Evolutionary conservation across 352 stramenopile genomes (phyloP).

Genomic region (Pythium utonaiense): DNA sequence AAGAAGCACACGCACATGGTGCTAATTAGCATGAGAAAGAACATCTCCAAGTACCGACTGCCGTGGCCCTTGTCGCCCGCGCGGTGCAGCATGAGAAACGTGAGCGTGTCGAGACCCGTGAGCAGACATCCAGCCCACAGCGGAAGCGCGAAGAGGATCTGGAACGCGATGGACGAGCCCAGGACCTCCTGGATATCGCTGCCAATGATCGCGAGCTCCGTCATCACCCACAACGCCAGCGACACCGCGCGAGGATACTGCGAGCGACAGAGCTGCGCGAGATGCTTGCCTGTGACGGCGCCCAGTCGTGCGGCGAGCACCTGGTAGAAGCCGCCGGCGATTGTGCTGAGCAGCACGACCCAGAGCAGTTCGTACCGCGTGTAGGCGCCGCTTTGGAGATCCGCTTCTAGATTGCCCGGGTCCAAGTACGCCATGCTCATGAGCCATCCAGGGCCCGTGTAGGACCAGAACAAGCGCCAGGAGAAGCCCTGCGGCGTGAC

Average conservation of each 20-base stretch:
- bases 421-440: constrained; percentile 90
- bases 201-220: constrained; percentile 85
- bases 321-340: constrained; percentile 86
- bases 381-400: constrained; percentile 88
- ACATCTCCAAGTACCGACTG: constrained; percentile 66
- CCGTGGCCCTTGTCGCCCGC: constrained; percentile 14
- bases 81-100: constrained; percentile 84
- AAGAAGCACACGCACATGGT: constrained; percentile 90
- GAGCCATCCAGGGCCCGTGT: constrained; percentile 53
- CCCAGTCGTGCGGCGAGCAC: constrained; percentile 83
- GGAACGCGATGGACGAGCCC: constrained; percentile 75
- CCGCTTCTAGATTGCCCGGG: constrained; percentile 90
- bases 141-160: constrained; percentile 66
- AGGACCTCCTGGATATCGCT: constrained; percentile 84
- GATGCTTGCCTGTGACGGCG: constrained; percentile 76
- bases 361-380: constrained; percentile 83
- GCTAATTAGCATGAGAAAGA: constrained; percentile 84
- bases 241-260: constrained; percentile 57
- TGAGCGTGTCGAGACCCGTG: constrained; percentile 79
- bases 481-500: constrained; percentile 30
- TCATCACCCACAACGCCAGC: constrained; percentile 80
- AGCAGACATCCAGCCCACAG: constrained; percentile 75
- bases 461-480: constrained; percentile 54
- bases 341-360: constrained; percentile 78
- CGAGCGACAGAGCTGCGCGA: constrained; percentile 71